phyloP scores from a whole-genome alignment of 768 basidiomycete genomes.

The Russula sp. region DNA sequence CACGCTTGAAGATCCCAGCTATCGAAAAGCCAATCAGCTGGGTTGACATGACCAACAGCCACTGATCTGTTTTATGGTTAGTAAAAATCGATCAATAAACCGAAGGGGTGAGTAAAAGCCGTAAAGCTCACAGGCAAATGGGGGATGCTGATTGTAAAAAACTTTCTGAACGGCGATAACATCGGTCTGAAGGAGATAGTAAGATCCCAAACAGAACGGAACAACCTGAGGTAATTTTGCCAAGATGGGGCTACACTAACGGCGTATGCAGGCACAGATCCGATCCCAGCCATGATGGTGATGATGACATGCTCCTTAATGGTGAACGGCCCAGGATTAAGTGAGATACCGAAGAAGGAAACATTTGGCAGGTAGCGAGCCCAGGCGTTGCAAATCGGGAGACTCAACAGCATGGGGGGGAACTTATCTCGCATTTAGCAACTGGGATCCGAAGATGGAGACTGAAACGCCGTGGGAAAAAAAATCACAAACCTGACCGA shows the following conservation, averaged over 20 bases:
- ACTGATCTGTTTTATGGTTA: slow-evolving; percentile 33
- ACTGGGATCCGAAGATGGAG: background rate
- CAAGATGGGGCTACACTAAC: slow-evolving; percentile 22
- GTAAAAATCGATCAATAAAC: background rate
- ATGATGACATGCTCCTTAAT: slow-evolving; percentile 70
- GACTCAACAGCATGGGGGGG: slow-evolving; percentile 66
- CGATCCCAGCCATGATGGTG: slow-evolving; percentile 44
- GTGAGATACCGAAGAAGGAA: slow-evolving; percentile 48
- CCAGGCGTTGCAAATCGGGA: slow-evolving; percentile 62
- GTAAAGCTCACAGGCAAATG: slow-evolving; percentile 36
- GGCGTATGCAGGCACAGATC: slow-evolving; percentile 38
- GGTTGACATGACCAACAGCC: slow-evolving; percentile 44
- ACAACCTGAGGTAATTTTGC: background rate
- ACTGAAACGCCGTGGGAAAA: background rate
- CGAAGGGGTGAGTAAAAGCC: too few relatives aligned
- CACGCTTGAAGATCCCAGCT: slow-evolving; percentile 45
- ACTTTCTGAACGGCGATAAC: slow-evolving; percentile 46
- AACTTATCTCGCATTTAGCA: slow-evolving; percentile 36
- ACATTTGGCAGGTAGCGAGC: slow-evolving; percentile 52
- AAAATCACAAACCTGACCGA: slow-evolving; percentile 33
- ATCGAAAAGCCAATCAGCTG: slow-evolving; percentile 45
- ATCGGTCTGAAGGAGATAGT: slow-evolving; percentile 37
- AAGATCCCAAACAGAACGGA: background rate
- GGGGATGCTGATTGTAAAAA: slow-evolving; percentile 43
- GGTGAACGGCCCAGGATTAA: slow-evolving; percentile 69